Base-by-base conservation (phyloP, 2,329 filamentous ascomycete genomes). In the Scytalidium lignicola region DNA sequence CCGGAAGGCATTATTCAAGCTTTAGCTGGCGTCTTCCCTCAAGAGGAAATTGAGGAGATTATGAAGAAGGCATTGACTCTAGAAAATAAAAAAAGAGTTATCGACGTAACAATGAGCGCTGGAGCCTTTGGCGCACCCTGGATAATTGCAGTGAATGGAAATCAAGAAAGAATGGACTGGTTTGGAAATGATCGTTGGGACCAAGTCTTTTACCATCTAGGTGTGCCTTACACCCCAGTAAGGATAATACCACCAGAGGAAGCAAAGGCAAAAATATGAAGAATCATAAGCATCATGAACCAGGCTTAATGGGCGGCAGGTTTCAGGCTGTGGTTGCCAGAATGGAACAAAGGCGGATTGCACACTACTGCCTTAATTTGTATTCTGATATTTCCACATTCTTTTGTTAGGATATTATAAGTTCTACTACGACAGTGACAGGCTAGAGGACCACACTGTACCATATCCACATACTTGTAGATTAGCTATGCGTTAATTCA, bases 131-230 rank as follows among this genome's bases (percentile, higher is more conserved):
- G 55, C 2, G 55, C 55, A 18, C 55, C 55, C 15, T 57, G 55
- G 55, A 57, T 57, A 23, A 45, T 55, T 21, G 51, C 26, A 6
- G 48, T 56, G 13, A 49, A 54, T 47, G 29, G 41, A 7, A 43
- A 52, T 15, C 51, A 48, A 5, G 41, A 47, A 45, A 54, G 44
- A 49, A 53, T 41, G 44, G 39, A 29, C n/a, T 57, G 51, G 51
- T 57, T 57, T 51, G 55, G 55, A 18, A 57, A 57, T 51, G 55
- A 57, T 47, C 46, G 55, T 19, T 57, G 55, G 55, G 55, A 57
- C 48, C 55, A 57, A 40, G 49, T 57, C 2, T 55, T 57, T 45
- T 41, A 21, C 22, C 51, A 54, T 50, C 45, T 57, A 23, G 41
- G 45, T 2, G 53, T 57, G 12, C 55, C 55, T 15, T 55, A 52